These are phyloP conservation scores for Cryptococcus amylolentus DNA, from an alignment of 1,284 basidiomycete genomes.

Conservation along the genomic window DNA sequence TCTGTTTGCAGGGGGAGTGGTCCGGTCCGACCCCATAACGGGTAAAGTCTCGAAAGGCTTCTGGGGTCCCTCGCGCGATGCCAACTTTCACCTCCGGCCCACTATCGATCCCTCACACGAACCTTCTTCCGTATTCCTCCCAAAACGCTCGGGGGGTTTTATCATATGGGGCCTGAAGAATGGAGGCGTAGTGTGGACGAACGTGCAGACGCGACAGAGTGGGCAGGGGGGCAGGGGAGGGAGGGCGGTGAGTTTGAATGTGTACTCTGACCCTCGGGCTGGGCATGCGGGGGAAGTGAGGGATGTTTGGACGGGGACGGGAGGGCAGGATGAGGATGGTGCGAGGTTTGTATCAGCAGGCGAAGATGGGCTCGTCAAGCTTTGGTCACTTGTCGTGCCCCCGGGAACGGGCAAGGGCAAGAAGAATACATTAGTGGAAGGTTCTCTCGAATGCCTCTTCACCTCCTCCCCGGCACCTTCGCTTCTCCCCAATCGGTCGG, in stretches of 20 bases:
- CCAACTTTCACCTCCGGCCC: constrained; percentile 43
- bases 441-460: constrained; percentile 33
- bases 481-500: constrained; percentile 31
- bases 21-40: constrained; percentile 43
- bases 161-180: constrained; percentile 43
- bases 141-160: constrained; percentile 30
- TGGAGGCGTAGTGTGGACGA: constrained; percentile 42
- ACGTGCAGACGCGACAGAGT: constrained; percentile 26
- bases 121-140: constrained; percentile 31
- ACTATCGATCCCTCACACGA: constrained; percentile 27
- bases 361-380: constrained; percentile 44
- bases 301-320: constrained; percentile 34
- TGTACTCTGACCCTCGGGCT: constrained; percentile 21
- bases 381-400: constrained; percentile 33
- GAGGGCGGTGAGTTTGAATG: constrained; percentile 36
- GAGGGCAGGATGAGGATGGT: not conserved
- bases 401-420: constrained; percentile 12
- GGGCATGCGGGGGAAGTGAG: constrained; percentile 34
- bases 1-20: constrained; percentile 34
- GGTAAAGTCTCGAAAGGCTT: constrained; percentile 47
- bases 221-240: constrained; percentile 34
- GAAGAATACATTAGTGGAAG: constrained; percentile 7
- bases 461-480: constrained; percentile 21
- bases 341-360: constrained; percentile 43
- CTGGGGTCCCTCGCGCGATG: constrained; percentile 44